phyloP scores from a whole-genome alignment of 2,329 filamentous ascomycete species.

The Epichloe coenophiala region DNA sequence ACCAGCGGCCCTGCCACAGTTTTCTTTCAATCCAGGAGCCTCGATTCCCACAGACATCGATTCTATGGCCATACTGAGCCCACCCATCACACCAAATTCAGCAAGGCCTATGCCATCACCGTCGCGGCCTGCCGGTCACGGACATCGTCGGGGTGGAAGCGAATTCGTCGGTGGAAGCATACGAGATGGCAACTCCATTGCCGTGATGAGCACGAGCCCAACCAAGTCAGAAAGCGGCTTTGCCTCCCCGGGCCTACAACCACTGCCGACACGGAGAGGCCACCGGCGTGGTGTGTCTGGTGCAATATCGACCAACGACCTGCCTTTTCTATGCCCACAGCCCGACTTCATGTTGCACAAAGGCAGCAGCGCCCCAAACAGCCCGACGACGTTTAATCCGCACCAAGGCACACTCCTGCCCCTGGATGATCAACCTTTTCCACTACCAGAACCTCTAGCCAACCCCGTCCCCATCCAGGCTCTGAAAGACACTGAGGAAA shows the following conservation, averaged over 20 bases:
- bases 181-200: constrained; percentile 42
- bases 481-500: neutral
- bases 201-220: constrained; percentile 54
- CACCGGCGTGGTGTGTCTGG: constrained; percentile 62
- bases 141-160: constrained; percentile 69
- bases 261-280: constrained; percentile 36
- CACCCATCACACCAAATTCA: constrained; percentile 41
- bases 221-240: constrained; percentile 50
- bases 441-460: constrained; percentile 5
- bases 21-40: constrained; percentile 42
- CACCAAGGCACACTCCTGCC: constrained; percentile 12
- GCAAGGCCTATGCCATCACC: constrained; percentile 39
- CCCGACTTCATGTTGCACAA: constrained; percentile 36
- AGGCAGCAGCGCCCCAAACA: constrained; percentile 52
- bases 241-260: constrained; percentile 42
- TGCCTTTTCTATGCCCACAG: constrained; percentile 53
- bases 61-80: constrained; percentile 30
- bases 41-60: constrained; percentile 20
- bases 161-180: constrained; percentile 73
- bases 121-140: constrained; percentile 47
- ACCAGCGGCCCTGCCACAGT: constrained; percentile 35
- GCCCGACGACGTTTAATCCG: constrained; percentile 35
- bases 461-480: neutral
- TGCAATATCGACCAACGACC: constrained; percentile 72
- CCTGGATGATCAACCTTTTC: constrained; percentile 4